Conservation (phyloP, 257 asterid species). For the Rubia yunnanensis region DNA sequence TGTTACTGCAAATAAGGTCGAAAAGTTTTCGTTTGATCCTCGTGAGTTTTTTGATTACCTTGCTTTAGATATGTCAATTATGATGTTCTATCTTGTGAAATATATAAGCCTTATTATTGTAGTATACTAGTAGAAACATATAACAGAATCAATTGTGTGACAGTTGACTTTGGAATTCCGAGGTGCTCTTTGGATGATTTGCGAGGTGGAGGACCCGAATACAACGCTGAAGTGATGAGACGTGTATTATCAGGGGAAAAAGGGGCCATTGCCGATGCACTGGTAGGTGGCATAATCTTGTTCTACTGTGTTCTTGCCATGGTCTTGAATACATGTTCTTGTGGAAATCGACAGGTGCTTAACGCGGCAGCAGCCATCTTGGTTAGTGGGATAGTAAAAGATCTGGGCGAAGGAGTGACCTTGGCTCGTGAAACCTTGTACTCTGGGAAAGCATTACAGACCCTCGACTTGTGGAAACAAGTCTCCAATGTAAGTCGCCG, state of each 20-base stretch:
- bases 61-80: too few species aligned
- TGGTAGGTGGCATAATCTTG: slow-evolving; percentile 33
- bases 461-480: slow-evolving; percentile 63
- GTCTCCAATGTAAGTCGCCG: slow-evolving; percentile 51
- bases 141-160: slow-evolving; percentile 3
- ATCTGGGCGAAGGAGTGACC: slow-evolving; percentile 60
- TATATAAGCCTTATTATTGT: not conserved
- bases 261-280: slow-evolving; percentile 76
- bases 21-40: slow-evolving; percentile 63
- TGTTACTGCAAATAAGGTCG: slow-evolving; percentile 48
- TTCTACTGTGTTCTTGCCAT: not conserved
- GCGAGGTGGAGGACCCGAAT: slow-evolving; percentile 66
- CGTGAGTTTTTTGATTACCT: slow-evolving; percentile 29
- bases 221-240: slow-evolving; percentile 55
- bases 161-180: slow-evolving; percentile 73
- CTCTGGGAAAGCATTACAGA: slow-evolving; percentile 67
- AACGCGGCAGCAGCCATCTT: slow-evolving; percentile 90
- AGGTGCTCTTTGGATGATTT: slow-evolving; percentile 56
- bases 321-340: not conserved
- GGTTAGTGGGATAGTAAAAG: slow-evolving; percentile 56
- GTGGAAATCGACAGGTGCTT: slow-evolving; percentile 39
- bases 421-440: slow-evolving; percentile 55
- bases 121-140: not conserved
- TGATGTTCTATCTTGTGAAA: not conserved
- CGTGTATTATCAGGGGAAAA: slow-evolving; percentile 62